Evolutionary conservation across 805 yeast genomes (phyloP), one percentile per base, ranked within the genome.

Genomic region (Saccharomycopsis guyanensis): DNA sequence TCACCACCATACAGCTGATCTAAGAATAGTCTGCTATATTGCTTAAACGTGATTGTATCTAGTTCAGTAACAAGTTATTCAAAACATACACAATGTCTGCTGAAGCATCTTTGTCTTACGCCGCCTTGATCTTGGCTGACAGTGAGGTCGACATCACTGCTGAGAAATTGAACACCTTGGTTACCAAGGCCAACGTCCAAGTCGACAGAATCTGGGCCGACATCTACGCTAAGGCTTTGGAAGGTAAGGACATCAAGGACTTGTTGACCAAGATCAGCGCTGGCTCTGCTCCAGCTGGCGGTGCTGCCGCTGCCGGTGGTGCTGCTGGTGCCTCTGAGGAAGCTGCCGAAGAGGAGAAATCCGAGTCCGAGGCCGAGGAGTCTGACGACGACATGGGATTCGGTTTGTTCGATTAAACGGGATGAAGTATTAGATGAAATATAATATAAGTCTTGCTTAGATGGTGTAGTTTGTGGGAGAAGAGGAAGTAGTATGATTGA

Each of bases 71-170:
- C 34, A 42, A 15, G n/a, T n/a, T n/a, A n/a, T n/a, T n/a, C n/a
- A n/a, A n/a, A n/a, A 10, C 32, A 42, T 20, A 42, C 19, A 29
- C 18, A 41, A 19, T 32, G 39, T 25, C 13, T 19, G 55, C 64
- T 53, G 89, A 84, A 75, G 75, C 89, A 62, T 78, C 88, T 61
- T 81, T 84, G 63, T 82, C 94, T 58, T 85, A 85, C 80, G 95
- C 96, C 68, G 94, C 96, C 66, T 78, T 86, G 69, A 86, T 86
- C 74, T 78, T 86, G 71, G 95, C 95, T 58, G 96, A 86, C 68
- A 83, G 95, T 60, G 94, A 83, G 65, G 75, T 84, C 64, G 94
- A 86, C 72, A 75, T 86, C 77, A 75, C 91, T 41, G 65, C 93
- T 60, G 91, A 84, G 70, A 86, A 86, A 78, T 75, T 86, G 61